phyloP scores from a whole-genome alignment of 345 rosid genomes.

The Hibiscus syriacus region DNA sequence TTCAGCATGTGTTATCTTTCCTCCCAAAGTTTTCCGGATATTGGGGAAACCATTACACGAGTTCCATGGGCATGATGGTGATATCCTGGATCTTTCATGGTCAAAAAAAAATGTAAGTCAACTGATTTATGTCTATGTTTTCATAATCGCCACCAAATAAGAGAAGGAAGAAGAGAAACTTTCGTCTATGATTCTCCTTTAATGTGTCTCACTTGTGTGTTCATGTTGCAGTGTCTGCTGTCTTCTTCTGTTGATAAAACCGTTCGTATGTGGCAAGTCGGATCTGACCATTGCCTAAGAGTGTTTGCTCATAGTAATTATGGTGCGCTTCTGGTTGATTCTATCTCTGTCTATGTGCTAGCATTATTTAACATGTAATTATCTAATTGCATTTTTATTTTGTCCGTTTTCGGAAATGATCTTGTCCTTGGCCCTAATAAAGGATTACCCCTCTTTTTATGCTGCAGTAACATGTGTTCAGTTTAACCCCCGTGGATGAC shows the following conservation, averaged over 20 bases:
- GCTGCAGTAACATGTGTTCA: slow-evolving; percentile 76
- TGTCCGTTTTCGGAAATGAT: neutral
- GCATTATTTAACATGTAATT: neutral
- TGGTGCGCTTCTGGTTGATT: slow-evolving; percentile 31
- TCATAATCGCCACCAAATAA: neutral
- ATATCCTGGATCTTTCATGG: slow-evolving; percentile 76
- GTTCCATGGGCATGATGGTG: slow-evolving; percentile 54
- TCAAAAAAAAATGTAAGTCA: slow-evolving; percentile 64
- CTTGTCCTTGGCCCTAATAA: neutral
- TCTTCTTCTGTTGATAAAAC: slow-evolving; percentile 75
- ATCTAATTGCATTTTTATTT: neutral
- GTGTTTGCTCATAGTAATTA: slow-evolving; percentile 69
- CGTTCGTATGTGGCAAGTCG: slow-evolving; percentile 75
- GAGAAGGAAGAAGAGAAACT: neutral
- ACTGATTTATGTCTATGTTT: neutral
- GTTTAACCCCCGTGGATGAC: slow-evolving; percentile 73
- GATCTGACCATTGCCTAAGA: slow-evolving; percentile 45
- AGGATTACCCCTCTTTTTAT: neutral
- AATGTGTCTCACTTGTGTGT: slow-evolving; percentile 10
- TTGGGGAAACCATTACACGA: slow-evolving; percentile 68
- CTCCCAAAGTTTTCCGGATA: slow-evolving; percentile 70
- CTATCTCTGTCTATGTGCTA: neutral
- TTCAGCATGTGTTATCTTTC: slow-evolving; percentile 74
- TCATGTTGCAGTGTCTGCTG: slow-evolving; percentile 57
- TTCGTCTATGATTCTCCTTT: neutral